Evolutionary conservation across 2,329 filamentous ascomycete genomes (phyloP), one percentile per base, ranked within the genome.

Genomic region (Madurella mycetomatis): DNA sequence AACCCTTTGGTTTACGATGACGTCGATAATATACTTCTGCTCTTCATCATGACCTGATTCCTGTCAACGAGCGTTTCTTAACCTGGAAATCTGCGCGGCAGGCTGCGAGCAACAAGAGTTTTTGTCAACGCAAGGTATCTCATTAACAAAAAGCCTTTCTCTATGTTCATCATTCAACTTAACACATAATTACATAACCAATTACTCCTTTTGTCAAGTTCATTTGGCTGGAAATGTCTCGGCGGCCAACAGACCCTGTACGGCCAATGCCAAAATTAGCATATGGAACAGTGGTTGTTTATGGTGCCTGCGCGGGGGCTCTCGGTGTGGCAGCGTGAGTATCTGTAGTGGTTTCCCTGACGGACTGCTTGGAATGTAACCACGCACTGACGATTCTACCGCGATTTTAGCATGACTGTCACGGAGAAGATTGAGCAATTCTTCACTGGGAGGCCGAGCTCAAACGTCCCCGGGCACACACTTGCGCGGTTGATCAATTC

Each of bases 251-350:
- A 0, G 54, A 56, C 40, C 41, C 55, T 13, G 46, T 52, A 3
- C 41, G 55, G 5, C 55, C 3, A 16, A 48, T n/a, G 47, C 55
- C 2, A 46, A 32, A 1, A 34, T 61, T 25, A 41, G 46, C 48
- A 17, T 60, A 53, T 55, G 45, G 55, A 19, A 54, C 53, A 12
- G 56, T 60, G 7, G 25, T 63, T 37, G 37, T 50, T 1, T 62
- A 58, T 18, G 58, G 61, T 18, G 47, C 53, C 16, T 52, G 49
- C 31, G 54, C 61, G 32, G 61, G 61, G 4, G 19, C 60, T 5
- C 16, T 60, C 5, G 59, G 61, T 18, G 61, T 63, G 19, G 58
- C 58, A 30, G 60, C 55, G 61, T 62, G 16, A 51, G 54, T 48
- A 4, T 25, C 25, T 25, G 25, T n/a, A n/a, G n/a, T n/a, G 7